These are phyloP conservation scores for Lactarius hengduanensis DNA, from an alignment of 768 basidiomycete species.

Conservation along the genomic window DNA sequence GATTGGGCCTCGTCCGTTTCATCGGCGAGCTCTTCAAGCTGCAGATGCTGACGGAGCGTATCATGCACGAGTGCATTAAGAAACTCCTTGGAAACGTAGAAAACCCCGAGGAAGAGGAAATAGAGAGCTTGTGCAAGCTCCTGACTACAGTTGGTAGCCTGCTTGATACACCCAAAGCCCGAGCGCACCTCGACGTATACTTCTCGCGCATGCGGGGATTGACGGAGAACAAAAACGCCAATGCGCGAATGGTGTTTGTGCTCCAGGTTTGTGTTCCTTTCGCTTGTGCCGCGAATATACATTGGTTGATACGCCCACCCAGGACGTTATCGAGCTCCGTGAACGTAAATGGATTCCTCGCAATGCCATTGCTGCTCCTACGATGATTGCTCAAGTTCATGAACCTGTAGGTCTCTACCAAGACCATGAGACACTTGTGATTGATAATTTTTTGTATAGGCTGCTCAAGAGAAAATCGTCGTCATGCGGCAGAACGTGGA, in stretches of 20 bases:
- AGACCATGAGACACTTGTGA: neutral
- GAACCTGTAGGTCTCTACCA: conserved; percentile 58
- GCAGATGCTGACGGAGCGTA: conserved; percentile 96
- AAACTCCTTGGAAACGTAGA: conserved; percentile 90
- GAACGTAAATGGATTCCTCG: conserved; percentile 78
- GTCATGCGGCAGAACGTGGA: too few relatives aligned
- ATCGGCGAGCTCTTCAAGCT: conserved; percentile 98
- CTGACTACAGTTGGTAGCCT: conserved; percentile 84
- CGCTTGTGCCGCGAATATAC: neutral
- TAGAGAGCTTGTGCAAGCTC: conserved; percentile 93
- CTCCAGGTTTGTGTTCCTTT: conserved; percentile 63
- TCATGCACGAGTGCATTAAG: conserved; percentile 98
- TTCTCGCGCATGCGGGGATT: conserved; percentile 88
- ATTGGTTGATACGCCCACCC: conserved; percentile 19
- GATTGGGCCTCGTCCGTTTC: conserved; percentile 95
- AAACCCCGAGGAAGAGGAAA: conserved; percentile 96
- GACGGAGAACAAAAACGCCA: conserved; percentile 67
- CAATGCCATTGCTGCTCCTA: conserved; percentile 69
- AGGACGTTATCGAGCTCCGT: conserved; percentile 92
- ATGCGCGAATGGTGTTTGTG: conserved; percentile 92
- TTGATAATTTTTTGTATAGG: conserved; percentile 43
- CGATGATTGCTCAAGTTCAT: conserved; percentile 87
- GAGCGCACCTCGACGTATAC: conserved; percentile 88
- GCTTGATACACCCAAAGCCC: conserved; percentile 79
- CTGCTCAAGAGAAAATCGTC: conserved; percentile 60